Evolutionary conservation across 176 grass and related monocot genomes (phyloP), one percentile per base, ranked within the genome.

Genomic region (Zoysia japonica): DNA sequence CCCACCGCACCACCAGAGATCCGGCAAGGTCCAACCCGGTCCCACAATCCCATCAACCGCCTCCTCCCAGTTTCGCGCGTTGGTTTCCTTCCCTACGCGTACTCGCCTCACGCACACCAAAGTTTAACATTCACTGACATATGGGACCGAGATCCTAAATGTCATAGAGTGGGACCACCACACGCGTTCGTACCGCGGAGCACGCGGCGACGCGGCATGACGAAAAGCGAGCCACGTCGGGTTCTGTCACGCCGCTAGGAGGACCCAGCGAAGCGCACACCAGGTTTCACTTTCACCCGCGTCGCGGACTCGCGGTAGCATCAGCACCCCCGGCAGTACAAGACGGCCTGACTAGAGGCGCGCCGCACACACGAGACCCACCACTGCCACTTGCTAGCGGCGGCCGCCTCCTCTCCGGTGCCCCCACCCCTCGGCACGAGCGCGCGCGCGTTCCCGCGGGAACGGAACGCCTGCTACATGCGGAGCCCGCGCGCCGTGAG

Each of bases 201-300:
- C 56, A 61, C 84, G 84, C 84, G 69, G 77, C 43, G 10, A 35
- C 19, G 56, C n/a, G 17, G 17, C 56, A 56, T n/a, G 8, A 45
- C 9, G 3, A 14, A 77, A 50, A 2, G 60, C 0, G 1, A 13
- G 47, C n/a, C 76, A 78, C 38, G 76, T 78, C 76, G 67, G 0
- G 20, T 0, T 14, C 1, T 5, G 5, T 5, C 47, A 1, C 76
- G 11, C 9, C 69, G 11, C 11, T 47, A 40, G 45, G 62, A 14
- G 9, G 48, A 75, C 77, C 39, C 84, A 55, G 9, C 3, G 50
- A 11, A 12, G 3, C 8, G 61, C 10, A 62, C 71, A 70, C 84
- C 69, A 49, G 59, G 8, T 47, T 8, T 15, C 47, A 2, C 28
- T 3, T 17, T 2, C 48, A 54, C 65, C 36, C 77, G 63, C 17